Percentiles rank a stretch among this genome's conserved stretches.
Evolutionary conservation across 2,329 filamentous ascomycete genomes (phyloP).

Genomic region (Beauveria sp.): DNA sequence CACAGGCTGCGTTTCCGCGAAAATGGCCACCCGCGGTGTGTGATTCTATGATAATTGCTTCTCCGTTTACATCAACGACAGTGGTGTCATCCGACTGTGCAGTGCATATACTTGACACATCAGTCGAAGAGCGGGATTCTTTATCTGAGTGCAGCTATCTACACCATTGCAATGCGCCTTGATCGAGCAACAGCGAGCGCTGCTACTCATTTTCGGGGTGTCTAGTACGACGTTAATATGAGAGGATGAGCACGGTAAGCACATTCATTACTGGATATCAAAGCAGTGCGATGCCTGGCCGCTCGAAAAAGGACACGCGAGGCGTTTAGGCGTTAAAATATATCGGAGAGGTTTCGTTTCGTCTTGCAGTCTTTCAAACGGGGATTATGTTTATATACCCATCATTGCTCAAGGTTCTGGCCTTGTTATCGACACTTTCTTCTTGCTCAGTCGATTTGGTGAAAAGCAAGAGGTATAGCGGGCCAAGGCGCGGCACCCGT

Average conservation of each 20-base stretch:
- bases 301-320: neutral
- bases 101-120: neutral
- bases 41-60: slow-evolving; percentile 31
- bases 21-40: slow-evolving; percentile 31
- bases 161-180: neutral
- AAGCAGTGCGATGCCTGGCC: neutral
- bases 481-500: too few relatives aligned
- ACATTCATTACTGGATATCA: neutral
- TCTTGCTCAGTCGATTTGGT: neutral
- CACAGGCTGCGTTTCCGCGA: slow-evolving; percentile 25
- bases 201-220: neutral
- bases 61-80: neutral
- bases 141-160: neutral
- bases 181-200: neutral
- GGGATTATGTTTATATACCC: neutral
- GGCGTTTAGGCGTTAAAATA: neutral
- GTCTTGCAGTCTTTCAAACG: neutral
- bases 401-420: neutral
- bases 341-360: neutral
- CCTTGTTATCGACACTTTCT: neutral
- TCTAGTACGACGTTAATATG: neutral
- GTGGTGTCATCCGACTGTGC: neutral
- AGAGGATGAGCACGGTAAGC: neutral
- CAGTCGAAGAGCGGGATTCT: neutral
- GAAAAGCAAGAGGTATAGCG: neutral